Conservation (phyloP, 805 yeast species). For the Scheffersomyces coipomensis region DNA sequence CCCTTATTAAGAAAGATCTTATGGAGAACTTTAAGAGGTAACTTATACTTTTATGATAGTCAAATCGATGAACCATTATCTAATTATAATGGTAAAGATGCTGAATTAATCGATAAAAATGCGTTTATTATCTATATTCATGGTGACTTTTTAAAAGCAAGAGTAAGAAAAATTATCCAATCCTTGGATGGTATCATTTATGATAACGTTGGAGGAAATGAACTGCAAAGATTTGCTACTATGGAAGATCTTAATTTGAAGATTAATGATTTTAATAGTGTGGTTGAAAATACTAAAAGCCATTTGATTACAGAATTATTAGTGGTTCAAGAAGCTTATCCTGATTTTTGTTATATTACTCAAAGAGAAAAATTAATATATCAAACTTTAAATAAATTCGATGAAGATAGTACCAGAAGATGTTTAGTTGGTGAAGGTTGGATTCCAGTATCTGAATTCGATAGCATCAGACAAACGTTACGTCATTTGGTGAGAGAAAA, state of each 20-base stretch:
- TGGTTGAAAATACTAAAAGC: constrained; percentile 31
- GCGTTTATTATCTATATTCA: constrained; percentile 40
- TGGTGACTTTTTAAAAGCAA: constrained; percentile 34
- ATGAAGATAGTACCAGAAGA: constrained; percentile 64
- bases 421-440: constrained; percentile 73
- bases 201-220: constrained; percentile 34
- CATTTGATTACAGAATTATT: constrained; percentile 38
- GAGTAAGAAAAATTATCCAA: constrained; percentile 34
- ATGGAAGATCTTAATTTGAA: constrained; percentile 29
- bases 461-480: constrained; percentile 32
- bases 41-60: constrained; percentile 39
- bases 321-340: constrained; percentile 32
- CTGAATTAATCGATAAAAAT: constrained; percentile 26
- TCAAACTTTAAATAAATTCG: constrained; percentile 61
- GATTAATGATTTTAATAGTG: constrained; percentile 29
- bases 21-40: constrained; percentile 45
- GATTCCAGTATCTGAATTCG: constrained; percentile 60
- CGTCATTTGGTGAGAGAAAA: constrained; percentile 43
- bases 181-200: constrained; percentile 39
- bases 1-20: constrained; percentile 37
- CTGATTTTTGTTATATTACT: constrained; percentile 31
- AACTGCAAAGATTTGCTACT: constrained; percentile 20
- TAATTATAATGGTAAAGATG: constrained; percentile 7
- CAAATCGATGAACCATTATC: constrained; percentile 24
- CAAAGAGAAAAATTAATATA: constrained; percentile 59